Conservation (phyloP, 495 filamentous ascomycete species). For the Talaromyces trachyspermus region DNA sequence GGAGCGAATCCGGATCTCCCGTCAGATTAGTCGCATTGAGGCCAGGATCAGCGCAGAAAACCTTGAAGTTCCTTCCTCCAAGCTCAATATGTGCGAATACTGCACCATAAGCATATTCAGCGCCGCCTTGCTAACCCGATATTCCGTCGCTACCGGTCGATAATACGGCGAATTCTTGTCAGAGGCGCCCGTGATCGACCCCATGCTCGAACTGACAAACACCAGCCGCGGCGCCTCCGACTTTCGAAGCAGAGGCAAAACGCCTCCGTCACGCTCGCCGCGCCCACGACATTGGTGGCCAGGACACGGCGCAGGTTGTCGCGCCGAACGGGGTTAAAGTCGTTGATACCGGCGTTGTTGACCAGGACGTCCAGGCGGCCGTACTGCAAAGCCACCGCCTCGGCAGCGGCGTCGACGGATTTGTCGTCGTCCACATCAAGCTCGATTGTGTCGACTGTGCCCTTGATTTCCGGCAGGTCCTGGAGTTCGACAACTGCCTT, state of each 20-base stretch:
- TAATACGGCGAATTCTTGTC: slow-evolving; percentile 19
- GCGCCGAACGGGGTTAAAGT: slow-evolving; percentile 12
- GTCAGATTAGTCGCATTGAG: slow-evolving; percentile 16
- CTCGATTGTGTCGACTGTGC: slow-evolving; percentile 17
- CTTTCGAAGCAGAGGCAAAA: slow-evolving; percentile 33
- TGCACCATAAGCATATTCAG: slow-evolving; percentile 30
- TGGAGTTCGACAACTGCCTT: slow-evolving; percentile 14
- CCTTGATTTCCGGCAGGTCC: slow-evolving; percentile 10
- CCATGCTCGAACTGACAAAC: slow-evolving; percentile 29
- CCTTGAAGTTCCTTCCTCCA: slow-evolving; percentile 13
- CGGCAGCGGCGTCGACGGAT: slow-evolving; percentile 21
- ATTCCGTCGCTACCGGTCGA: slow-evolving; percentile 15
- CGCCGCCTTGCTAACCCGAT: slow-evolving; percentile 37
- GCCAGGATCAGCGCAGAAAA: slow-evolving; percentile 16
- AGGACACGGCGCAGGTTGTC: slow-evolving; percentile 21
- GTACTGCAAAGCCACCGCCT: slow-evolving; percentile 13
- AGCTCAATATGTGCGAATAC: slow-evolving; percentile 8
- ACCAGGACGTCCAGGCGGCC: slow-evolving; percentile 26
- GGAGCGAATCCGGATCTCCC: slow-evolving; percentile 15
- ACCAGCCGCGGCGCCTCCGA: slow-evolving; percentile 28
- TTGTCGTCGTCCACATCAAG: slow-evolving; percentile 24
- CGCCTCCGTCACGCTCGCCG: slow-evolving; percentile 26
- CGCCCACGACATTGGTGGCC: slow-evolving; percentile 31
- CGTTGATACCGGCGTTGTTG: slow-evolving; percentile 28
- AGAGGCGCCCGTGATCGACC: slow-evolving; percentile 24